Base-by-base conservation (phyloP, 1,139 yeast genomes). In the Yamadazyma oceani region DNA sequence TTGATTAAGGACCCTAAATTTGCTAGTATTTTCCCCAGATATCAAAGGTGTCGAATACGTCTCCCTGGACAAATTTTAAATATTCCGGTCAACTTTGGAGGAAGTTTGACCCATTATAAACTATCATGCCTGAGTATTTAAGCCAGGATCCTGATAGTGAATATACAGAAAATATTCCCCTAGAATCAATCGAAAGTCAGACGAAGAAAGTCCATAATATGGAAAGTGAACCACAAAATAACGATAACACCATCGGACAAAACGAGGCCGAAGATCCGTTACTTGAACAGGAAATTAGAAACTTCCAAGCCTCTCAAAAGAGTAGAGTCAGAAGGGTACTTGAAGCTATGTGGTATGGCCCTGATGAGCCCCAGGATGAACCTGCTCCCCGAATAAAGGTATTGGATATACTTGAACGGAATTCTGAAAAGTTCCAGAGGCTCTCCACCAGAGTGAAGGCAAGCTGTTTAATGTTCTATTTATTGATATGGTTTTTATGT, bases 311-410 rank as follows among this genome's bases (percentile, higher is more conserved):
- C 5, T 9, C 31, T 13, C 39, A 39, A 15, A 22, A 26, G 14
- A 12, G 38, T n/a, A 36, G 26, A 27, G 7, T 29, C 7, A 17
- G 16, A 11, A 23, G 42, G 25, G 22, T 44, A 15, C 23, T 45
- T 7, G 19, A 19, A 6, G 27, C 17, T 11, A 16, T 64, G 7
- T 75, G 84, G 81, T 36, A 62, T 13, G 88, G 88, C 0, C 87
- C 87, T 0, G 51, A 41, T 2, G 48, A 50, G 3, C 73, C 79
- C 1, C 44, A 45, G 16, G 87, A 82, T 49, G 65, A 63, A 1
- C 73, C 79, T 2, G 82, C 85, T 2, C 29, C 38, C n/a, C 4
- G 29, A n/a, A 26, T 32, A 13, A 35, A 46, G 6, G 35, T 43
- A 9, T 43, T 73, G 2, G 84, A 80, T 41, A 54, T 49, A 2